A percentile compares a stretch with the other conserved stretches of the same genome.
Conservation (phyloP, 768 basidiomycete genomes). For the Cubamyces sp. region DNA sequence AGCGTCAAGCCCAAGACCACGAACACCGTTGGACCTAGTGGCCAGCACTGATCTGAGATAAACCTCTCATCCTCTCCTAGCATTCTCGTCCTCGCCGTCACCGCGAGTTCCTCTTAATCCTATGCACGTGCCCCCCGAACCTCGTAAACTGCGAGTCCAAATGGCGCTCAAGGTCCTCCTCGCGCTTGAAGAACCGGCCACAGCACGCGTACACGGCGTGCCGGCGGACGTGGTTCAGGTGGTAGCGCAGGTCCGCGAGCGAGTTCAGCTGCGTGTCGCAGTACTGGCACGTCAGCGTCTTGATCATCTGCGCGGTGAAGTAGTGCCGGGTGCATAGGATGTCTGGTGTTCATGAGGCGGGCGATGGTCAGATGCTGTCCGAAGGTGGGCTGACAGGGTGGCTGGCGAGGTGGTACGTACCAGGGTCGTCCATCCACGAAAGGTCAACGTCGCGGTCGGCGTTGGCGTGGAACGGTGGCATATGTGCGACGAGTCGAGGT, state of each 20-base stretch:
- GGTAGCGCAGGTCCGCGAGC: slow-evolving; percentile 33
- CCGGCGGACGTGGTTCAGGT: slow-evolving; percentile 27
- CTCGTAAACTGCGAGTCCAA: not conserved
- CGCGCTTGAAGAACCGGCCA: slow-evolving; percentile 34
- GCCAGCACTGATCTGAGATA: too few relatives aligned
- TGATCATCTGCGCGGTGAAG: slow-evolving; percentile 33
- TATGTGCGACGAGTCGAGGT: slow-evolving; percentile 3
- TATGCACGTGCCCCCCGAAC: slow-evolving; percentile 8
- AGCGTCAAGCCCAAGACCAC: too few relatives aligned
- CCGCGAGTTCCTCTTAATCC: not conserved
- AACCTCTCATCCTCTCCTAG: too few relatives aligned
- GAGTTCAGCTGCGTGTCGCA: slow-evolving; percentile 31
- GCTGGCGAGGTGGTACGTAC: slow-evolving; percentile 11
- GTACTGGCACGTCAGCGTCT: slow-evolving; percentile 32
- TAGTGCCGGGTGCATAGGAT: slow-evolving; percentile 26
- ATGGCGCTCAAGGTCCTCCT: slow-evolving; percentile 30
- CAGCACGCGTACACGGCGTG: slow-evolving; percentile 36
- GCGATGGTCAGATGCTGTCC: not conserved
- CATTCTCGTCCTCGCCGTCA: too few relatives aligned
- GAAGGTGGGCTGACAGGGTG: too few relatives aligned
- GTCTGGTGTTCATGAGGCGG: slow-evolving; percentile 9
- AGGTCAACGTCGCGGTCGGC: not conserved
- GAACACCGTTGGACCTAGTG: too few relatives aligned
- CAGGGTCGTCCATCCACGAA: slow-evolving; percentile 29
- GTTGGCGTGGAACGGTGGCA: not conserved